phyloP scores from a whole-genome alignment of 116 monocot species.

The Zostera marina region DNA sequence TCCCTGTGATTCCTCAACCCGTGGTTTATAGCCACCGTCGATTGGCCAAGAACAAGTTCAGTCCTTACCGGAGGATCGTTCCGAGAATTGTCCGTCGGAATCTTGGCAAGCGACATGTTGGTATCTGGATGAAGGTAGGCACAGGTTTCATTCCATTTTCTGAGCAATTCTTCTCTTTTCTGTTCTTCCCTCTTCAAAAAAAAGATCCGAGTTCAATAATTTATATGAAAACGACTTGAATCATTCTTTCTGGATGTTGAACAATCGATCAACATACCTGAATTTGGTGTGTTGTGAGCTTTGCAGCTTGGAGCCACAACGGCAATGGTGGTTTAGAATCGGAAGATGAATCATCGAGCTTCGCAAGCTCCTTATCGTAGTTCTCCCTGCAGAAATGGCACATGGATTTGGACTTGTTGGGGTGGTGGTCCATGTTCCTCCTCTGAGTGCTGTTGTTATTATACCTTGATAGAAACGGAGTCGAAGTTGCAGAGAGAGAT shows the following conservation, averaged over 20 bases:
- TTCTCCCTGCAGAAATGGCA: conserved; percentile 44
- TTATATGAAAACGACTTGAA: conserved; percentile 6
- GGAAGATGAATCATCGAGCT: conserved; percentile 40
- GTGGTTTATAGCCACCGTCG: neutral
- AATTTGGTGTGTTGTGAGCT: neutral
- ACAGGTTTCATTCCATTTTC: conserved; percentile 51
- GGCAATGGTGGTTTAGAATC: conserved; percentile 21
- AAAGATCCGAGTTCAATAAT: too few relatives aligned
- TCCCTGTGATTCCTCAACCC: conserved; percentile 10
- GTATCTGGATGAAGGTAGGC: conserved; percentile 25
- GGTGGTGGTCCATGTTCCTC: neutral
- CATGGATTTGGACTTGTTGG: conserved; percentile 10
- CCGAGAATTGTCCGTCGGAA: neutral
- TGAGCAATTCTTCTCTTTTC: conserved; percentile 35
- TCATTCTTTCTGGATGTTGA: conserved; percentile 36
- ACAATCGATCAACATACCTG: neutral
- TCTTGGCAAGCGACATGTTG: neutral
- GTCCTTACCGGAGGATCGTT: conserved; percentile 48
- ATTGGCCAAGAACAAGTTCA: conserved; percentile 47
- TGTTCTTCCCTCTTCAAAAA: conserved; percentile 7
- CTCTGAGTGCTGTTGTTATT: conserved; percentile 6
- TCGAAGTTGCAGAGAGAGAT: conserved; percentile 7
- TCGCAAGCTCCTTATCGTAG: conserved; percentile 57
- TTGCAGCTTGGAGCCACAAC: conserved; percentile 57
- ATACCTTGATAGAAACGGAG: neutral